phyloP scores from a whole-genome alignment of 768 basidiomycete species.

The Tulasnella sp. region DNA sequence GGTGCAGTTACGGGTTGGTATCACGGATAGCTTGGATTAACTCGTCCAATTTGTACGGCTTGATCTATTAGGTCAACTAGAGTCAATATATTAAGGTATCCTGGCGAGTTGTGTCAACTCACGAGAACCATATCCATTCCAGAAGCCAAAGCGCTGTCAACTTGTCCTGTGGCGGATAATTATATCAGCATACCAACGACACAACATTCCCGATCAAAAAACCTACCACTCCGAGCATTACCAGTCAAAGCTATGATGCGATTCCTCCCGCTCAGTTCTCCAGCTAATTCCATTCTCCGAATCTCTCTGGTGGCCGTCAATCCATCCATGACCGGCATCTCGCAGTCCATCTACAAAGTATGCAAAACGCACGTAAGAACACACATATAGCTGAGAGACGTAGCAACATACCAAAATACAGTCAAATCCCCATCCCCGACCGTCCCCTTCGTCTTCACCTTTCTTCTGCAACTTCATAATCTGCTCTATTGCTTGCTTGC shows the following conservation, averaged over 20 bases:
- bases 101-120: not conserved
- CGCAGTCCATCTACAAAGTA: conserved; percentile 23
- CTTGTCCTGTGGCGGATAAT: conserved; percentile 15
- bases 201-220: too few species aligned
- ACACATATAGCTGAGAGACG: conserved; percentile 2
- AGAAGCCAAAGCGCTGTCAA: conserved; percentile 19
- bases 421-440: too few species aligned
- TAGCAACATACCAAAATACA: conserved; percentile 18
- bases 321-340: conserved; percentile 24
- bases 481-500: conserved; percentile 21
- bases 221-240: conserved; percentile 19
- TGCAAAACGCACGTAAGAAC: too few species aligned
- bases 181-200: not conserved
- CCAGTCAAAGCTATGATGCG: conserved; percentile 23
- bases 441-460: too few species aligned
- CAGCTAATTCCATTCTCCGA: conserved; percentile 20
- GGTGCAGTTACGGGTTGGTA: too few species aligned
- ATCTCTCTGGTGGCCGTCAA: conserved; percentile 20
- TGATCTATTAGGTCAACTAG: conserved; percentile 18
- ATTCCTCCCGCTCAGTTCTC: conserved; percentile 16
- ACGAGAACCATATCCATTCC: conserved; percentile 24
- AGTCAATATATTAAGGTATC: not conserved
- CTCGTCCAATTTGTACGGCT: conserved; percentile 23
- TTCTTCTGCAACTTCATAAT: conserved; percentile 10
- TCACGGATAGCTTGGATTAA: conserved; percentile 19